These are phyloP conservation scores for Chytriomyces sp. DNA, from an alignment of 192 early-diverging fungal species.

Conservation along the genomic window DNA sequence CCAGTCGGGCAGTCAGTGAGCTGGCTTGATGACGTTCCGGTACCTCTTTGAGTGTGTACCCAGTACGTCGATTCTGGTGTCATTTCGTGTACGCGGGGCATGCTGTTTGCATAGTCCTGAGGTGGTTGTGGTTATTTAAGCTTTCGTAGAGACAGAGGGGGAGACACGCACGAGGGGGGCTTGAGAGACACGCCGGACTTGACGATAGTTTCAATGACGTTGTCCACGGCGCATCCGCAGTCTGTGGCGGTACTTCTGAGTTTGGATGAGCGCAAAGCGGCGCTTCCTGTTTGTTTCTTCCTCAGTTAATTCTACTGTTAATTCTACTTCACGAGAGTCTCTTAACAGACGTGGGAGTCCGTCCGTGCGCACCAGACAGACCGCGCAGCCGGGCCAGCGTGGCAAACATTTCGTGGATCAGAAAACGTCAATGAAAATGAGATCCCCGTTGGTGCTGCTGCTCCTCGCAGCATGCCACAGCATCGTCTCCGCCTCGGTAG, in stretches of 20 bases:
- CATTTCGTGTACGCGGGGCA: constrained; percentile 49
- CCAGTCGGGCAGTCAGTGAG: constrained; percentile 60
- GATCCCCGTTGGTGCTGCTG: background rate
- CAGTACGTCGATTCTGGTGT: constrained; percentile 56
- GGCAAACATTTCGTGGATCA: constrained; percentile 14
- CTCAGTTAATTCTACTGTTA: background rate
- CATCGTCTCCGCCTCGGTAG: background rate
- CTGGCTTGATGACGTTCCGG: constrained; percentile 56
- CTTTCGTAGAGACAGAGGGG: background rate
- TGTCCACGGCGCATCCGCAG: constrained; percentile 52
- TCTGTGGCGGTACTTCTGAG: constrained; percentile 55
- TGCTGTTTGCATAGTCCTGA: constrained; percentile 43
- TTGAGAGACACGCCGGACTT: constrained; percentile 50
- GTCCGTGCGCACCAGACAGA: background rate
- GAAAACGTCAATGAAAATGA: background rate
- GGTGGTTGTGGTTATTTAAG: background rate
- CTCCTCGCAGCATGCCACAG: background rate
- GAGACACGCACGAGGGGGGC: constrained; percentile 43
- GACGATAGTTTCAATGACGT: constrained; percentile 44
- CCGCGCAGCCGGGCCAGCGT: constrained; percentile 18
- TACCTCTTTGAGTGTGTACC: constrained; percentile 55
- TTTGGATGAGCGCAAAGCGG: constrained; percentile 48
- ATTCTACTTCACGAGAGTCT: background rate
- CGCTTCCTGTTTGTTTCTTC: constrained; percentile 40
- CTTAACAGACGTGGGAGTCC: background rate